A percentile compares a stretch with the other conserved stretches of the same genome.
Conservation (phyloP, 441 rosid species). For the Flueggea neowawraea region DNA sequence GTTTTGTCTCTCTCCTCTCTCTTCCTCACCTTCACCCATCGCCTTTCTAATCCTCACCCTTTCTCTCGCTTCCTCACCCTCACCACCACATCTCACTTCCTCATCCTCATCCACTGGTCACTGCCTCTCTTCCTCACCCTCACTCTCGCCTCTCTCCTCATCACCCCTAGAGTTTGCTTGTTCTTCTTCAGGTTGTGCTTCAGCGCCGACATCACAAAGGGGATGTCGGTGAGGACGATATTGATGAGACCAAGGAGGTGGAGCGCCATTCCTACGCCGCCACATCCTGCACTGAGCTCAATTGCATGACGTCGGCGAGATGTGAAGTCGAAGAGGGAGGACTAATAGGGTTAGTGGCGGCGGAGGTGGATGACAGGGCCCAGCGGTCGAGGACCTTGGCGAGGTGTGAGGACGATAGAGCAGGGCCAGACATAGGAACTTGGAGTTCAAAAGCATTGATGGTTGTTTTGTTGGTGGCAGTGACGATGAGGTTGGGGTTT, state of each 20-base stretch:
- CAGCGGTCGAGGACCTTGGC: constrained; percentile 87
- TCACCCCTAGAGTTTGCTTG: constrained; percentile 46
- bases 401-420: constrained; percentile 53
- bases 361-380: constrained; percentile 27
- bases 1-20: no score
- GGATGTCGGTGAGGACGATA: constrained; percentile 69
- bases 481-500: no score
- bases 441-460: no score
- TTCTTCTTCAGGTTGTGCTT: constrained; percentile 68
- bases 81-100: no score
- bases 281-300: constrained; percentile 82
- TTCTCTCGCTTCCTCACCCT: no score
- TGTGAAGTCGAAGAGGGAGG: constrained; percentile 12
- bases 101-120: no score
- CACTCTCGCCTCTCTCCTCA: no score
- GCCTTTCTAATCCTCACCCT: no score
- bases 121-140: no score
- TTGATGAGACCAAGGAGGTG: constrained; percentile 69
- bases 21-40: no score
- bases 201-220: constrained; percentile 82
- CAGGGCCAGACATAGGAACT: constrained; percentile 79
- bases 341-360: not conserved
- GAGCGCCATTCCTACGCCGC: constrained; percentile 81
- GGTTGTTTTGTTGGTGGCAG: no score
- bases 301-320: constrained; percentile 45